These are phyloP conservation scores for Linanthus parryae DNA, from an alignment of 148 eudicot species.

Conservation along the genomic window DNA sequence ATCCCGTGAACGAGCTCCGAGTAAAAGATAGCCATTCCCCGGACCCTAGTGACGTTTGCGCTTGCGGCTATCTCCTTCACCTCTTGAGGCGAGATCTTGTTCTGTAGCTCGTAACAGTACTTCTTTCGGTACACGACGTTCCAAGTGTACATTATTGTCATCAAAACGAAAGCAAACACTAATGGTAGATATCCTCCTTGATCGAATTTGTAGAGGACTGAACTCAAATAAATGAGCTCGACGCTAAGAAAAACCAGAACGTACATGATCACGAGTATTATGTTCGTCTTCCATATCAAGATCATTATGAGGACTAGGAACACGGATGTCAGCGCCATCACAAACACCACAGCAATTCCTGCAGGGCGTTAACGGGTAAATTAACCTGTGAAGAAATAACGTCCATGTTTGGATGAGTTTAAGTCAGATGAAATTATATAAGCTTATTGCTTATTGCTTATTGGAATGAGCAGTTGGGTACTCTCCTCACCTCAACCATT, in stretches of 20 bases:
- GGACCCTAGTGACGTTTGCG: conserved; percentile 20
- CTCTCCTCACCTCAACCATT: no score
- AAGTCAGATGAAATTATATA: neutral
- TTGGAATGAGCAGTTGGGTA: neutral
- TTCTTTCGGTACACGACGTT: conserved; percentile 29
- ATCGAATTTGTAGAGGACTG: conserved; percentile 40
- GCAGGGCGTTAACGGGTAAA: neutral
- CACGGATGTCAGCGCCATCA: conserved; percentile 28
- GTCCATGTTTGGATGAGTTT: neutral
- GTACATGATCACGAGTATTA: conserved; percentile 20
- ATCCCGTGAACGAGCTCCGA: conserved; percentile 45
- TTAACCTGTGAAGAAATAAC: neutral
- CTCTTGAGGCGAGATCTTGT: conserved; percentile 29
- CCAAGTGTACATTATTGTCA: conserved; percentile 36
- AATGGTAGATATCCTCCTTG: conserved; percentile 42
- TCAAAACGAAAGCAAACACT: conserved; percentile 24
- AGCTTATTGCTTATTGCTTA: neutral
- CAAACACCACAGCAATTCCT: conserved; percentile 45
- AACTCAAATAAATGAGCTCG: conserved; percentile 29
- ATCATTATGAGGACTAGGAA: conserved; percentile 37
- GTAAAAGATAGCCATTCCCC: conserved; percentile 37
- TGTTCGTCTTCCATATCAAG: conserved; percentile 36
- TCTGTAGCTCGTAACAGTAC: conserved; percentile 34
- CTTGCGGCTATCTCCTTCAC: conserved; percentile 12
- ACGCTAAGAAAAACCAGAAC: conserved; percentile 20